Evolutionary conservation across 139 green algal genomes (phyloP).

Genomic region (Tetraselmis chui): DNA sequence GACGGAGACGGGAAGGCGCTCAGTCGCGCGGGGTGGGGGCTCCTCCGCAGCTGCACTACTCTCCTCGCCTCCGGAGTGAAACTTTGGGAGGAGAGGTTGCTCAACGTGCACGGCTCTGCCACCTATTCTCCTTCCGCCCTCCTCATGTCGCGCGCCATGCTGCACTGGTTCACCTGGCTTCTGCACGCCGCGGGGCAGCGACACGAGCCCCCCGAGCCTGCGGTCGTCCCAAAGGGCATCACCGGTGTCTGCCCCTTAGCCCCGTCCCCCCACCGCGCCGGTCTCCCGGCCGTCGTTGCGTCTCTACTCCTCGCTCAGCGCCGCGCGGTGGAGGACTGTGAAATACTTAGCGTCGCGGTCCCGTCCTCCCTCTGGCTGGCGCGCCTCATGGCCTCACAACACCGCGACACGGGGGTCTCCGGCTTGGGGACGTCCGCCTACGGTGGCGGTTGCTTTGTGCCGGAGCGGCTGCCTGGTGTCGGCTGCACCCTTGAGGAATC

Average conservation of each 20-base stretch:
- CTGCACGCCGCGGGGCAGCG: not conserved
- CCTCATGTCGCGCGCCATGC: not conserved
- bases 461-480: not conserved
- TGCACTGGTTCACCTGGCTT: not conserved
- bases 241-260: not conserved
- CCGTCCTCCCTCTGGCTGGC: not conserved
- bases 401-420: not conserved
- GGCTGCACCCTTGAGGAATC: too few species aligned
- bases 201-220: not conserved
- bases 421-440: not conserved
- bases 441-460: not conserved
- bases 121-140: not conserved
- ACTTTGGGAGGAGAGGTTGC: not conserved
- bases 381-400: not conserved
- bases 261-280: too few species aligned
- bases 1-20: too few species aligned
- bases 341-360: not conserved
- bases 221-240: not conserved
- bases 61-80: too few species aligned
- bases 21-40: too few species aligned
- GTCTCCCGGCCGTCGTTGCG: not conserved
- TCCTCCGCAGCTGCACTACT: too few species aligned
- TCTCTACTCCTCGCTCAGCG: not conserved
- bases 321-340: not conserved
- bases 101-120: not conserved